A percentile compares a stretch with the other conserved stretches of the same genome.
Evolutionary conservation across 768 basidiomycete genomes (phyloP).

Genomic region (Agrocybe chaxingu): DNA sequence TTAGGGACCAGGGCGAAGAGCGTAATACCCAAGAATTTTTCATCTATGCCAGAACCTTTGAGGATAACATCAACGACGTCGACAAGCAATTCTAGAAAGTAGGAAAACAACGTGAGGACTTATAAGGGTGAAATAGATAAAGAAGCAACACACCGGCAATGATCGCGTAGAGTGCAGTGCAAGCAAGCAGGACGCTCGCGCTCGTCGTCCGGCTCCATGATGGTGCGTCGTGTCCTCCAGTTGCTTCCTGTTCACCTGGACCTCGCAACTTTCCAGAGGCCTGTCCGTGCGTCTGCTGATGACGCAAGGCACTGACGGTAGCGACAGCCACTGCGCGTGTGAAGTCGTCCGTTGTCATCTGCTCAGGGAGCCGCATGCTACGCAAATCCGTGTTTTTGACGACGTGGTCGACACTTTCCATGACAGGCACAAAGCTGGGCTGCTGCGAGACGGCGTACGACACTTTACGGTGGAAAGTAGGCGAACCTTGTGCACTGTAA

Average conservation of each 20-base stretch:
- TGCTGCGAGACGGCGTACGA: constrained; percentile 48
- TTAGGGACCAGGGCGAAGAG: constrained; percentile 97
- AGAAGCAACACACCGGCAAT: constrained; percentile 76
- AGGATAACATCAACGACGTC: constrained; percentile 95
- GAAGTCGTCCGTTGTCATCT: constrained; percentile 83
- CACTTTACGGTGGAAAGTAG: constrained; percentile 44
- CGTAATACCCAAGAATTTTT: constrained; percentile 96
- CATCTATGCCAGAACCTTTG: constrained; percentile 87
- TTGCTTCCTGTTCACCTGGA: constrained; percentile 42
- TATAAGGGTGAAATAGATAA: neutral
- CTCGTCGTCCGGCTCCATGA: constrained; percentile 92
- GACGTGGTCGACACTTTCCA: constrained; percentile 77
- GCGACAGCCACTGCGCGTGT: constrained; percentile 92
- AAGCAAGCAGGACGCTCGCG: constrained; percentile 83
- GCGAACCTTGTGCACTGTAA: constrained; percentile 32
- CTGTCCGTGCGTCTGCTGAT: constrained; percentile 60
- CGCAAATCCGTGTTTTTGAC: constrained; percentile 58
- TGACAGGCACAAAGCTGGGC: constrained; percentile 53
- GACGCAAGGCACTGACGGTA: constrained; percentile 85
- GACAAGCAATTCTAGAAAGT: constrained; percentile 74
- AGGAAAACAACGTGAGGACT: neutral
- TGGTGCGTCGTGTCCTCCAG: constrained; percentile 88
- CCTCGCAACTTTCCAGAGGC: constrained; percentile 46
- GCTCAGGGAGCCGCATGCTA: constrained; percentile 55
- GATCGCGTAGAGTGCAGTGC: constrained; percentile 89